phyloP scores from a whole-genome alignment of 148 eudicot species.

The Beta vulgaris region DNA sequence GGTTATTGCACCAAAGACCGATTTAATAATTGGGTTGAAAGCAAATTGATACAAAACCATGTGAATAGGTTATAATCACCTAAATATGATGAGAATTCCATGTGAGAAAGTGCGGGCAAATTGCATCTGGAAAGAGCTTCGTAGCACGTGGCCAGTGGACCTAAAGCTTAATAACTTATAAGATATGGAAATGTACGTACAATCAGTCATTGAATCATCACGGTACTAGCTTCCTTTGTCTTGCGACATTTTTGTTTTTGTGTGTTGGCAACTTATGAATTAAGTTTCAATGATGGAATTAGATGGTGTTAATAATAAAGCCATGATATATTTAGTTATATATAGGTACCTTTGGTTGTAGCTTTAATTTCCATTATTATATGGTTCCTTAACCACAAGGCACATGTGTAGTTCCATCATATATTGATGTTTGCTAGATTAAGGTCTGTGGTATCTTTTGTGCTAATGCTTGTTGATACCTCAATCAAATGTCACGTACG shows the following conservation, averaged over 20 bases:
- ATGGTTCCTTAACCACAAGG: constrained; percentile 17
- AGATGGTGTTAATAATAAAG: too few relatives aligned
- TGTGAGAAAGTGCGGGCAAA: constrained; percentile 9
- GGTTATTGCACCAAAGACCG: neutral
- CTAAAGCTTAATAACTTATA: neutral
- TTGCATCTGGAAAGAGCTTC: constrained; percentile 16
- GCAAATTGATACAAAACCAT: constrained; percentile 16
- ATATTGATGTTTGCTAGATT: constrained; percentile 3
- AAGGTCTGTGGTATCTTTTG: neutral
- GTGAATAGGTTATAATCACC: constrained; percentile 19
- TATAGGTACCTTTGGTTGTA: neutral
- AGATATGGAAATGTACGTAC: constrained; percentile 7
- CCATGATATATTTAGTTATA: neutral
- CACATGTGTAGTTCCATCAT: neutral
- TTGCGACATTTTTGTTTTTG: neutral
- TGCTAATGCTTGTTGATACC: neutral
- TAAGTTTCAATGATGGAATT: neutral
- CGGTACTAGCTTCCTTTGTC: neutral
- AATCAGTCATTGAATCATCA: neutral
- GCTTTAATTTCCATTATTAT: neutral
- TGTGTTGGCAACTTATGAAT: constrained; percentile 8
- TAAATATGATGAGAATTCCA: constrained; percentile 19
- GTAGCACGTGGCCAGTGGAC: constrained; percentile 23
- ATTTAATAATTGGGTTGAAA: neutral
- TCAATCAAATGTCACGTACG: constrained; percentile 11